A percentile compares a stretch with the other conserved stretches of the same genome.
Conservation (phyloP, 177 flowering plant genomes). For the Tripterygium wilfordii region DNA sequence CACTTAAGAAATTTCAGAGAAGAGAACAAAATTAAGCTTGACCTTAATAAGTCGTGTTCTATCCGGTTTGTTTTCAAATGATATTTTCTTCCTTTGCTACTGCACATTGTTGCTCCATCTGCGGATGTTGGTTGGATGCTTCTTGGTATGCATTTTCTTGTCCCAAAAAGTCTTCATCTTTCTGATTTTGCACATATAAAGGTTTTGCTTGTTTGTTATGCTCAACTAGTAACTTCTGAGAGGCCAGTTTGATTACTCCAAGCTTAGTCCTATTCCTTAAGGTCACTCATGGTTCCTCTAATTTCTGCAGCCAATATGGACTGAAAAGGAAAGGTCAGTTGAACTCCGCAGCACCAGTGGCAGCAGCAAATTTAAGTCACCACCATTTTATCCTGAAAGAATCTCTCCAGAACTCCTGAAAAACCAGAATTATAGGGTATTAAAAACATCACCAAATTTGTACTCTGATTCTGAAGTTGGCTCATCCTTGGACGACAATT, state of each 20-base stretch:
- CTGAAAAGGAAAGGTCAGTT: slow-evolving; percentile 43
- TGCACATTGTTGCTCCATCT: no score
- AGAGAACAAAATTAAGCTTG: no score
- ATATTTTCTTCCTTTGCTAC: no score
- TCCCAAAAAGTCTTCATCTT: background rate
- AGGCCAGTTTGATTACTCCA: slow-evolving; percentile 7
- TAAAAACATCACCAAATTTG: slow-evolving; percentile 11
- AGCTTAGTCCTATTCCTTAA: background rate
- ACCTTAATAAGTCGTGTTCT: no score
- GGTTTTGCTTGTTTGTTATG: no score
- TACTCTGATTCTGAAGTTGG: slow-evolving; percentile 24
- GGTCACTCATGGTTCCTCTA: slow-evolving; percentile 1
- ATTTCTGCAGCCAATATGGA: slow-evolving; percentile 64
- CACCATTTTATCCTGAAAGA: slow-evolving; percentile 44
- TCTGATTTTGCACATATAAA: no score
- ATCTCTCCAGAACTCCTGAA: slow-evolving; percentile 32
- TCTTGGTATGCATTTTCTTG: no score
- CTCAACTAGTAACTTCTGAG: no score
- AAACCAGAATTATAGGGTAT: slow-evolving; percentile 10
- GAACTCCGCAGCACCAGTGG: slow-evolving; percentile 25
- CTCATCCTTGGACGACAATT: slow-evolving; percentile 19
- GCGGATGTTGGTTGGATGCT: no score
- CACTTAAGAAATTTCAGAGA: no score
- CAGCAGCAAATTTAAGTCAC: slow-evolving; percentile 28
- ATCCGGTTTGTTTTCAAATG: no score